Evolutionary conservation across 106 monocot species (phyloP), one percentile per base, ranked within the genome.

Genomic region (Phalaenopsis equestris): DNA sequence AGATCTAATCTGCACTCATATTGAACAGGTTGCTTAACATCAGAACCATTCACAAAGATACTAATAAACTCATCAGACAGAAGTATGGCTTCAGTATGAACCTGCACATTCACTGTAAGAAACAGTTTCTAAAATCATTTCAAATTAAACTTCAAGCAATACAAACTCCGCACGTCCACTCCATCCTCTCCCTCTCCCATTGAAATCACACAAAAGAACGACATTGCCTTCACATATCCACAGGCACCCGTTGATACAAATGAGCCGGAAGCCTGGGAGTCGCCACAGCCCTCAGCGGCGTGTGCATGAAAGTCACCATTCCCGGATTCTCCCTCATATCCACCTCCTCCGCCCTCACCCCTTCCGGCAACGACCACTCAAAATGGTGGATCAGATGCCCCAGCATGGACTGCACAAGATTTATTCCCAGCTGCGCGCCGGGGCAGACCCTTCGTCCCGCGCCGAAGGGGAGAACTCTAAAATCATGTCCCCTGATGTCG

Each of bases 311-410:
- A 24, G 94, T 84, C 36, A 98, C 86, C 81, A 98, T 82, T 49
- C 97, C 94, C 0, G 98, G 98, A 37, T 82, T 87, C 84, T 98
- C 98, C 37, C 65, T 76, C 94, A 98, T 87, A 79, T 94, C 89
- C 4, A 98, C 48, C 10, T 91, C 88, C 46, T 91, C 88, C 1
- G 79, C 77, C 41, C 45, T 84, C 65, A 89, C 81, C 10, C 94
- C 94, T 41, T 90, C 87, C 0, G 94, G 86, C 80, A 91, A 79
- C 46, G 58, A 46, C 98, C 98, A 98, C 55, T 75, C 41, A 79
- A 94, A 98, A 68, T 94, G 98, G 79, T 98, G 98, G 76, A 98
- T 48, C 36, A 98, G 84, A 80, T 94, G 94, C 8, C 92, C 98
- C 5, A 98, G 70, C 98, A 98, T 98, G 3, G 94, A 98, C 42